Base-by-base conservation (phyloP, 805 yeast species). In the Cyberlindnera maritima region DNA sequence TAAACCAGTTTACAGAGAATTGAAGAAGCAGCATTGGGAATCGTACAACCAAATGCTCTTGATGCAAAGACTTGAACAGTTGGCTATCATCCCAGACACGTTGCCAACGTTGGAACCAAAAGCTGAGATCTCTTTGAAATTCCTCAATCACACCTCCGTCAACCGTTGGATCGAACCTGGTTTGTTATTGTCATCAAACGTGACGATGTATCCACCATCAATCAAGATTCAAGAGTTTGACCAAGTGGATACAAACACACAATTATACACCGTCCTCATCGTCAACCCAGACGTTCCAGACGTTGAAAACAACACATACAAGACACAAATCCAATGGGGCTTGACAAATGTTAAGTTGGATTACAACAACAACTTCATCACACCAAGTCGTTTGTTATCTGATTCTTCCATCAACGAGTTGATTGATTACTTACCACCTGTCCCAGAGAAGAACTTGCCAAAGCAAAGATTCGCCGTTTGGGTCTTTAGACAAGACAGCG, bases 231-330 rank as follows among this genome's bases (percentile, higher is more conserved):
- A 84, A 57, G 94, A 88, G 62, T 91, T 80, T 59, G 88, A 79
- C 13, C 54, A 59, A 19, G 59, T 72, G 17, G 64, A 70, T 43
- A 41, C 58, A 3, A 45, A 54, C n/a, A 63, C 72, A 11, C 80
- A 80, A 49, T 69, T 79, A 46, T 94, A 89, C 68, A 80, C 97
- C 0, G 74, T 91, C 9, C 63, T 92, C 38, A 68, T 94, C 41
- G 94, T 94, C 23, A 91, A 92, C 64, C 97, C 97, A 15, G 99
- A 94, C 66, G 80, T 82, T 38, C 97, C 98, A 14, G 90, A 90
- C 60, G 58, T 88, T 46, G 74, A 66, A 38, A 73, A 68, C 34
- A 91, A 92, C 68, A 66, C 86, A 2, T 92, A 67, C 70, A 74
- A 72, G 46, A 87, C 96, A 2, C 77, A 81, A 3, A 71, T 94